Evolutionary conservation across 805 yeast genomes (phyloP).

Genomic region (Hanseniaspora mollemarum): DNA sequence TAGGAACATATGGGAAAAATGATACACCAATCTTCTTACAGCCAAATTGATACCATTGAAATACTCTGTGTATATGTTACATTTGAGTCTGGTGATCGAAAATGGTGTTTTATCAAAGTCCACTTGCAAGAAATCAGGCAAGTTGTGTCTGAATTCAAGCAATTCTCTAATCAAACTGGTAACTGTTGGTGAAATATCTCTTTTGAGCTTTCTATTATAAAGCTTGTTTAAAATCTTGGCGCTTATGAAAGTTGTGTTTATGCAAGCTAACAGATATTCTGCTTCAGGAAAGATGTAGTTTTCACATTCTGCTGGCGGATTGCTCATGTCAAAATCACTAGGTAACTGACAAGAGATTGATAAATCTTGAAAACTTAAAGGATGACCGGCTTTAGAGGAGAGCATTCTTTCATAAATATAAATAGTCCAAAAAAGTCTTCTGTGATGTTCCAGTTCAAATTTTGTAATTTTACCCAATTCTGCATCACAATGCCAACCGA

Average conservation of each 20-base stretch:
- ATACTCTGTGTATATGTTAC: constrained; percentile 70
- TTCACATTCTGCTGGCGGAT: constrained; percentile 49
- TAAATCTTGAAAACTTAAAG: constrained; percentile 66
- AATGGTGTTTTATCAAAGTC: constrained; percentile 46
- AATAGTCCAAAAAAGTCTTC: constrained; percentile 79
- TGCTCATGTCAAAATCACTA: constrained; percentile 53
- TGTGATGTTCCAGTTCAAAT: constrained; percentile 68
- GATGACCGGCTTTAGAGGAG: constrained; percentile 71
- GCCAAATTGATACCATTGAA: constrained; percentile 74
- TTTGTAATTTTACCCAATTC: constrained; percentile 55
- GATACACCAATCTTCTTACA: constrained; percentile 63
- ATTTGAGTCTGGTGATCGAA: constrained; percentile 51
- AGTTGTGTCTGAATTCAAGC: constrained; percentile 52
- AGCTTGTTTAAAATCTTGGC: constrained; percentile 58
- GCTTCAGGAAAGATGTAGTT: constrained; percentile 69
- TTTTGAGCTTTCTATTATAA: constrained; percentile 63
- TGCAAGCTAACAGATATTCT: constrained; percentile 64
- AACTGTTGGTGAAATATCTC: constrained; percentile 64
- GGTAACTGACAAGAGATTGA: constrained; percentile 73
- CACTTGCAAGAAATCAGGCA: constrained; percentile 54
- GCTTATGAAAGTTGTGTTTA: constrained; percentile 65
- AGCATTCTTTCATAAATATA: constrained; percentile 76
- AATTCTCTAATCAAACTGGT: constrained; percentile 57
- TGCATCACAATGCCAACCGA: constrained; percentile 76
- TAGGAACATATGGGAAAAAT: constrained; percentile 58